Percentiles rank a stretch among this genome's conserved stretches.
Conservation (phyloP, 2,329 filamentous ascomycete species). For the Bertia moriformis region DNA sequence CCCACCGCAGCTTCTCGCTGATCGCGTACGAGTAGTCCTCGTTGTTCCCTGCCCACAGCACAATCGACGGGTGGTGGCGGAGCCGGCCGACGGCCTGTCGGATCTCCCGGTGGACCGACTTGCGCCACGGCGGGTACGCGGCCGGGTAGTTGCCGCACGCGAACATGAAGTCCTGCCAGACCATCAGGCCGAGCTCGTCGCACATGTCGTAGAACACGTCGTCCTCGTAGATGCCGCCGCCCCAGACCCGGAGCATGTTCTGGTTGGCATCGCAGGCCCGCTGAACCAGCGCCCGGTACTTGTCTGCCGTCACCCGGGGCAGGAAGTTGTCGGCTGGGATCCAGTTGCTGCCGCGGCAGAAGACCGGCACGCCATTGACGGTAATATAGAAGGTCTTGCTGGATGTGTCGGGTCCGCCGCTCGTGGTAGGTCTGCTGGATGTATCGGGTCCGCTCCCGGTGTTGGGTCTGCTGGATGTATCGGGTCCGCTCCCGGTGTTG, state of each 20-base stretch:
- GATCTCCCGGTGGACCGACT: constrained; percentile 52
- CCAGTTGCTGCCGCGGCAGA: constrained; percentile 52
- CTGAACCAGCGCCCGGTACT: constrained; percentile 44
- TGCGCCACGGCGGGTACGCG: constrained; percentile 45
- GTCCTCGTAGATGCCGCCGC: constrained; percentile 67
- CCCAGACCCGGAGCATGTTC: constrained; percentile 52
- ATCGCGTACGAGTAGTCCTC: constrained; percentile 87
- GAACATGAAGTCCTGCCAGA: constrained; percentile 87
- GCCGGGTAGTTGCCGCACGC: constrained; percentile 68
- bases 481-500: no score
- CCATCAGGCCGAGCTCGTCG: constrained; percentile 63
- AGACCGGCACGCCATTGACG: constrained; percentile 53
- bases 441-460: no score
- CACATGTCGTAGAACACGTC: constrained; percentile 62
- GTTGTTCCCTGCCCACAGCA: constrained; percentile 86
- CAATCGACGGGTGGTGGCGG: constrained; percentile 54
- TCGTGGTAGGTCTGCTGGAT: constrained; percentile 1
- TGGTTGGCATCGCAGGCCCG: constrained; percentile 46
- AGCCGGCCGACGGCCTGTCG: constrained; percentile 45
- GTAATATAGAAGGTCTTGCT: constrained; percentile 71
- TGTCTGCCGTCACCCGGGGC: constrained; percentile 32
- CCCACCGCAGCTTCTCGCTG: constrained; percentile 56
- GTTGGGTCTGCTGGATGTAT: no score
- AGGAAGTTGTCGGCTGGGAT: constrained; percentile 50
- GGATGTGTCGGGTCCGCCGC: constrained; percentile 5